These are phyloP conservation scores for Linum lewisii DNA, from an alignment of 345 rosid species.

Conservation along the genomic window DNA sequence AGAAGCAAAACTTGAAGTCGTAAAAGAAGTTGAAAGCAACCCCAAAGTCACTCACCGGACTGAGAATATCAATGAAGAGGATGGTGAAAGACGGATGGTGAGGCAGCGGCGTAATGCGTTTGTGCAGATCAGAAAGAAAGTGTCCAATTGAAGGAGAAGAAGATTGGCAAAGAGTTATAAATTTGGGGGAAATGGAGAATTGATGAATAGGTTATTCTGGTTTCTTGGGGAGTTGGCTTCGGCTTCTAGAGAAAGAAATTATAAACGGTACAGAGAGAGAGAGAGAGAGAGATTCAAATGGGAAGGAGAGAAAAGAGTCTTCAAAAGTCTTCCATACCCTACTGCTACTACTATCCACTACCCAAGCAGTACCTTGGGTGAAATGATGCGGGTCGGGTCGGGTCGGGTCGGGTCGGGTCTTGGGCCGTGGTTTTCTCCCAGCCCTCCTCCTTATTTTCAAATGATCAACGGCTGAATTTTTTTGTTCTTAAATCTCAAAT, in stretches of 20 bases:
- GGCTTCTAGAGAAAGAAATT: not conserved
- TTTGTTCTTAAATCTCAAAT: too few relatives aligned
- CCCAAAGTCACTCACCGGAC: slow-evolving; percentile 25
- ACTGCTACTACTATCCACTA: too few relatives aligned
- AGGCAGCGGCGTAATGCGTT: slow-evolving; percentile 19
- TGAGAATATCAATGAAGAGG: slow-evolving; percentile 18
- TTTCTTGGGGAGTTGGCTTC: not conserved
- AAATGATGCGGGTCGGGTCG: too few relatives aligned
- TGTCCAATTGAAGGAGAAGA: too few relatives aligned
- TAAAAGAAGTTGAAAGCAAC: not conserved
- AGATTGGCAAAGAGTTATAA: too few relatives aligned
- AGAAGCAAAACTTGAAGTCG: not conserved
- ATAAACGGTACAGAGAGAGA: not conserved
- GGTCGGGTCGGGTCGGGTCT: not conserved
- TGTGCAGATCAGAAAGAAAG: slow-evolving; percentile 5
- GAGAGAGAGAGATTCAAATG: not conserved
- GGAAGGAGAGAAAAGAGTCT: too few relatives aligned
- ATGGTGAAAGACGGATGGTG: slow-evolving; percentile 1
- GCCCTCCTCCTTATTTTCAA: not conserved
- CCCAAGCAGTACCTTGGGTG: too few relatives aligned
- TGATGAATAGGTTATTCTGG: not conserved
- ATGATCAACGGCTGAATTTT: not conserved
- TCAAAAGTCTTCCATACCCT: too few relatives aligned
- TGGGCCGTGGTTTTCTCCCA: not conserved
- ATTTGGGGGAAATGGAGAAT: not conserved